A percentile compares a stretch with the other conserved stretches of the same genome.
Evolutionary conservation across 768 basidiomycete species (phyloP).

Genomic region (Psilocybe sp.): DNA sequence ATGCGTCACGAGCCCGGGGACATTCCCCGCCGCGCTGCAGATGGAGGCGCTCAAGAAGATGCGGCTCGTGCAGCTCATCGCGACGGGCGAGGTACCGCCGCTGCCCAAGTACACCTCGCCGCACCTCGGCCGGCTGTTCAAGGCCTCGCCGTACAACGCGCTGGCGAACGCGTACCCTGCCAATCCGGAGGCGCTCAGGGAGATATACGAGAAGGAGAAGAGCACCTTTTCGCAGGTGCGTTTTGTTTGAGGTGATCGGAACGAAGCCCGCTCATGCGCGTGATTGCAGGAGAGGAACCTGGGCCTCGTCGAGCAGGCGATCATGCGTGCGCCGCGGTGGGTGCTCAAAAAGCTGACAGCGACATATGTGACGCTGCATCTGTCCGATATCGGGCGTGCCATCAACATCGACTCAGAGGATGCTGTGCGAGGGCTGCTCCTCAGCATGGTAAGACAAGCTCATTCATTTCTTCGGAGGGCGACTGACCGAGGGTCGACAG

Average conservation of each 20-base stretch:
- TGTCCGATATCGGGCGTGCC: slow-evolving; percentile 65
- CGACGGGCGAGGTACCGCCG: slow-evolving; percentile 63
- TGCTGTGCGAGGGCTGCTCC: slow-evolving; percentile 55
- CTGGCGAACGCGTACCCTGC: slow-evolving; percentile 70
- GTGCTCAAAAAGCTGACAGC: slow-evolving; percentile 75
- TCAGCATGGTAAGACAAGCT: slow-evolving; percentile 61
- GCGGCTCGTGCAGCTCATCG: slow-evolving; percentile 73
- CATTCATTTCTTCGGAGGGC: background rate
- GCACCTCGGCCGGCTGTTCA: slow-evolving; percentile 56
- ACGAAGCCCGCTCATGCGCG: background rate
- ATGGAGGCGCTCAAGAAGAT: slow-evolving; percentile 88
- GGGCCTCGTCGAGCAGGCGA: slow-evolving; percentile 65
- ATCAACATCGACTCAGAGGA: slow-evolving; percentile 50
- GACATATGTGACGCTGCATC: slow-evolving; percentile 77
- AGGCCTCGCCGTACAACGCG: slow-evolving; percentile 60
- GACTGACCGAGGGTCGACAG: slow-evolving; percentile 30
- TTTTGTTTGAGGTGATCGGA: background rate
- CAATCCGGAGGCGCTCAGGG: slow-evolving; percentile 39
- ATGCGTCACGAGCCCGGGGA: slow-evolving; percentile 62
- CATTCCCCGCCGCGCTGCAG: slow-evolving; percentile 64
- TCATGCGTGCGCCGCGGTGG: slow-evolving; percentile 75
- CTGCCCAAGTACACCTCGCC: slow-evolving; percentile 77
- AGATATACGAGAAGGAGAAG: slow-evolving; percentile 53
- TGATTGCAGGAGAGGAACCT: slow-evolving; percentile 65
- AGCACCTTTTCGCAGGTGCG: slow-evolving; percentile 52